Percentiles rank a stretch among this genome's conserved stretches.
These are phyloP conservation scores for Calonectria pseudoturangicola DNA, from an alignment of 2,329 filamentous ascomycete species.

Conservation along the genomic window DNA sequence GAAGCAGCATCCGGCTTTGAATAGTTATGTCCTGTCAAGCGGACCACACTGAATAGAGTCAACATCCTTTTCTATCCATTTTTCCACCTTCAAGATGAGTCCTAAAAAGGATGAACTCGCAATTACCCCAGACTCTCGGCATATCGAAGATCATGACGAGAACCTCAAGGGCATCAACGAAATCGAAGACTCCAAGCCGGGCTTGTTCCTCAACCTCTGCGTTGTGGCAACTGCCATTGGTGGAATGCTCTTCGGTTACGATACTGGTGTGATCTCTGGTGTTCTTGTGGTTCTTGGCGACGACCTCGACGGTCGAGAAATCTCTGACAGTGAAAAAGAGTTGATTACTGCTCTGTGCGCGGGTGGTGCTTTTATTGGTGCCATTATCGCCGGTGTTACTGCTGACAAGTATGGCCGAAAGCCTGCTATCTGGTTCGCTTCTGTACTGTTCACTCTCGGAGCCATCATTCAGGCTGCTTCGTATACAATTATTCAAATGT, in stretches of 20 bases:
- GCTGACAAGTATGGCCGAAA: conserved; percentile 49
- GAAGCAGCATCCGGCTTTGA: not conserved
- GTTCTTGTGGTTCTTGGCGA: conserved; percentile 65
- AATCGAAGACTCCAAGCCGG: conserved; percentile 44
- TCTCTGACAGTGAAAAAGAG: conserved; percentile 44
- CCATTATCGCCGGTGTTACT: conserved; percentile 48
- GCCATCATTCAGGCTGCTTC: conserved; percentile 47
- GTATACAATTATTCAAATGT: conserved; percentile 48
- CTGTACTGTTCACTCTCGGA: conserved; percentile 49
- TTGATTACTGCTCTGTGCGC: conserved; percentile 49
- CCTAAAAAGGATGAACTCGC: conserved; percentile 38
- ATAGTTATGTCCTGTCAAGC: not conserved
- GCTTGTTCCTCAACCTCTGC: conserved; percentile 44
- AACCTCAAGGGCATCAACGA: conserved; percentile 38
- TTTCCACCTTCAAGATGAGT: conserved; percentile 34
- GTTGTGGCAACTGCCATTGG: conserved; percentile 46
- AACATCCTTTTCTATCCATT: not conserved
- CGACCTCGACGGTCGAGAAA: conserved; percentile 40
- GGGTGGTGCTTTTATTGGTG: conserved; percentile 48
- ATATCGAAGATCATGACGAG: conserved; percentile 39
- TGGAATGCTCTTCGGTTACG: conserved; percentile 62
- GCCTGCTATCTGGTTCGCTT: conserved; percentile 45
- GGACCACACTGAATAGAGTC: not conserved
- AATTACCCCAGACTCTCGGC: conserved; percentile 32
- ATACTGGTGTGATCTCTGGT: conserved; percentile 69